Evolutionary conservation across 805 yeast genomes (phyloP), one percentile per base, ranked within the genome.

Genomic region (Monosporozyma unispora): DNA sequence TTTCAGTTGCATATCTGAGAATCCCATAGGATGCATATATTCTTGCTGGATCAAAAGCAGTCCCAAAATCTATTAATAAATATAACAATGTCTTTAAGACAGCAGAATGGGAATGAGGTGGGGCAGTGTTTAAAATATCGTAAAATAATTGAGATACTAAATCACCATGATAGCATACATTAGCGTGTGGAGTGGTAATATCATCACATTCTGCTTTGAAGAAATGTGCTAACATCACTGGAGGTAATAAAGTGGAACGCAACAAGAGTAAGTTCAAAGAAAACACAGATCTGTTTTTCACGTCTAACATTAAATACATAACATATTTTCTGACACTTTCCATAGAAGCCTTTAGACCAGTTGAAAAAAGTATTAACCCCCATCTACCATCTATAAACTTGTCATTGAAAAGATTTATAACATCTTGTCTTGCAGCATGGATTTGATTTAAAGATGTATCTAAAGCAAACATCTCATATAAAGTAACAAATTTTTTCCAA

Each of bases 401-500:
- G 2, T 77, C 74, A 0, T 72, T 60, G 22, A 87, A 70, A n/a
- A 86, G 63, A 1, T 67, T 68, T 1, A 79, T 61, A 40, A 89
- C 76, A 57, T 87, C 95, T 8, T 68, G 67, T 1, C 76, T 66
- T 0, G 93, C 91, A 10, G 88, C 96, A 55, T 82, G 81, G 0
- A 90, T 80, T 65, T 89, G 96, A 57, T 90, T 89, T 57, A 87
- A 68, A 0, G 96, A 85, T 0, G 96, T 81, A 61, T 89, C 96
- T 38, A 89, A 75, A 1, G 88, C 91, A 25, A 87, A 68, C 44
- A 90, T 84, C 59, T 89, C 96, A 57, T 79, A 84, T 12, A 89
- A 66, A 0, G 96, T 86, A 25, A 80, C 72, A 58, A 73, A 89
- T 51, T 86, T 74, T 43, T 78, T 73, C 96, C 96, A 89, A 19